phyloP scores from a whole-genome alignment of 108 stramenopile genomes.

The Cyclotella baltica region DNA sequence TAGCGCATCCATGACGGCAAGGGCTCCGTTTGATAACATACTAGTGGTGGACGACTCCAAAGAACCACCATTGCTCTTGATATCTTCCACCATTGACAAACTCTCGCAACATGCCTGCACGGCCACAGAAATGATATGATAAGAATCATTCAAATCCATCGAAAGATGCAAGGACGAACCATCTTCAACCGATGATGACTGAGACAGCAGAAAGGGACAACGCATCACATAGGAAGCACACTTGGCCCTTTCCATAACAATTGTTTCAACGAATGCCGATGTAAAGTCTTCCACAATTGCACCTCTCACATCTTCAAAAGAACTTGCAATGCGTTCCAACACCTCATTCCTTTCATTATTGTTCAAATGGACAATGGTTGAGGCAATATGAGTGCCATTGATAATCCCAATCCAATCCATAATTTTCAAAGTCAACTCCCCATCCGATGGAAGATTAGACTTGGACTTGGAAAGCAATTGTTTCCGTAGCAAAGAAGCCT shows the following conservation, averaged over 20 bases:
- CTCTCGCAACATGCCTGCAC: conserved; percentile 27
- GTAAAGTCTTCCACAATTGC: conserved; percentile 78
- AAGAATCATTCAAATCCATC: conserved; percentile 66
- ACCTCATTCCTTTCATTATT: conserved; percentile 48
- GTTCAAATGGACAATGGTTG: conserved; percentile 33
- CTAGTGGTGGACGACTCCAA: not conserved
- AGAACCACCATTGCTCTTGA: conserved; percentile 5
- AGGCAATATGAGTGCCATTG: conserved; percentile 71
- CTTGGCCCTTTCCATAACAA: conserved; percentile 79
- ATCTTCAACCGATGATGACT: conserved; percentile 25
- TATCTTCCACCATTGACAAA: conserved; percentile 1
- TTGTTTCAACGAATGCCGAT: conserved; percentile 67
- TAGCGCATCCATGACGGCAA: conserved; percentile 41
- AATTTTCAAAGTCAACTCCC: conserved; percentile 52
- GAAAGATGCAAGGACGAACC: conserved; percentile 36
- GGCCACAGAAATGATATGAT: conserved; percentile 34
- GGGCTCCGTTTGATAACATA: conserved; percentile 30
- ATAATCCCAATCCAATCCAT: conserved; percentile 75
- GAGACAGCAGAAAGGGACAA: conserved; percentile 58
- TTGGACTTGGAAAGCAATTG: conserved; percentile 25
- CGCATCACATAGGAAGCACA: conserved; percentile 81
- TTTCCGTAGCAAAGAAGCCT: conserved; percentile 62
- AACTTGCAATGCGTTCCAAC: conserved; percentile 66
- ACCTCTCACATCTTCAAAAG: conserved; percentile 64
- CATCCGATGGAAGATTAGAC: conserved; percentile 29